Percentiles rank a stretch among this genome's conserved stretches.
Conservation (phyloP, 2,329 filamentous ascomycete genomes). For the Colletotrichum destructivum region DNA sequence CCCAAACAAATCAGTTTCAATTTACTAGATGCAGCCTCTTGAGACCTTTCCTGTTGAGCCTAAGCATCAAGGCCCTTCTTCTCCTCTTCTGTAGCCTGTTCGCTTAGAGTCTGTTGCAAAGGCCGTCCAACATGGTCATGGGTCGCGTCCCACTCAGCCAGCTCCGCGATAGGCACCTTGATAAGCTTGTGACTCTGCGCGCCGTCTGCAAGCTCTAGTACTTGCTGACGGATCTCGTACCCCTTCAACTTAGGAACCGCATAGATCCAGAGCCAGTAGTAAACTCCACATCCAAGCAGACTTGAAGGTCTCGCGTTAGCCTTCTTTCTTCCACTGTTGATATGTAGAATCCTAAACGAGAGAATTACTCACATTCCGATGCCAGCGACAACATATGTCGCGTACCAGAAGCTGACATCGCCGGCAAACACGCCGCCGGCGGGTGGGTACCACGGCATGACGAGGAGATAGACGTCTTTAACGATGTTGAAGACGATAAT, state of each 20-base stretch:
- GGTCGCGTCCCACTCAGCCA: neutral
- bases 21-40: neutral
- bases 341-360: no score
- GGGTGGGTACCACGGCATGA: conserved; percentile 82
- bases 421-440: conserved; percentile 63
- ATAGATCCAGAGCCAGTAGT: conserved; percentile 73
- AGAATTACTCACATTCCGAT: conserved; percentile 70
- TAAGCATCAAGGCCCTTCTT: neutral
- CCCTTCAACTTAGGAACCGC: conserved; percentile 65
- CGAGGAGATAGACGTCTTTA: conserved; percentile 71
- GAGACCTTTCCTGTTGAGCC: neutral
- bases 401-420: conserved; percentile 76
- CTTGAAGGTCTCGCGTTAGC: neutral
- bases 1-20: no score
- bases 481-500: neutral
- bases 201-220: conserved; percentile 61
- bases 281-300: conserved; percentile 63
- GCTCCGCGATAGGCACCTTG: conserved; percentile 59
- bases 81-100: neutral
- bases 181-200: conserved; percentile 62
- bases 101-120: neutral
- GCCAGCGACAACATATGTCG: conserved; percentile 76
- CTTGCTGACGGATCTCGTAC: conserved; percentile 70
- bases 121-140: neutral
- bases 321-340: neutral